Evolutionary conservation across 2,329 filamentous ascomycete genomes (phyloP).

Genomic region (Ascochyta koolunga): DNA sequence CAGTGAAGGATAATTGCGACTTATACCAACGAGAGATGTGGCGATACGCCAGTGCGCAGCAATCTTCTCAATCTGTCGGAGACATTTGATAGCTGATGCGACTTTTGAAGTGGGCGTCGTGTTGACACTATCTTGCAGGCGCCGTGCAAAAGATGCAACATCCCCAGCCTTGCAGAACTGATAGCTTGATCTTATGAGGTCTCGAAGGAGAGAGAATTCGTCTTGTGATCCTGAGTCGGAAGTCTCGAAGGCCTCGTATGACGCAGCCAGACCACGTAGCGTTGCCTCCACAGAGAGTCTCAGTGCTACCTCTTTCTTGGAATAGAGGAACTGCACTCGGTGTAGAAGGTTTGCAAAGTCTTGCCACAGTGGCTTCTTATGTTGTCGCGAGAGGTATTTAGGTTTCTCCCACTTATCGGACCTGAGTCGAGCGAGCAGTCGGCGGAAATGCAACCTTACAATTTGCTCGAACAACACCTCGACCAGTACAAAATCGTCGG

Average conservation of each 20-base stretch:
- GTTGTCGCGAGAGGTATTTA: constrained; percentile 10
- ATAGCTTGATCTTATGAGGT: constrained; percentile 9
- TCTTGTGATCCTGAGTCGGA: background rate
- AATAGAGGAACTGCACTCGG: constrained; percentile 7
- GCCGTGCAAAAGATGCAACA: constrained; percentile 3
- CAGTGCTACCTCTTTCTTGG: constrained; percentile 3
- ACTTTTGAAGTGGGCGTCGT: constrained; percentile 12
- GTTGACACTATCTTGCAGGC: constrained; percentile 3
- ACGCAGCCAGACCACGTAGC: background rate
- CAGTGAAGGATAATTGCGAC: background rate
- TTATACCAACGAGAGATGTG: background rate
- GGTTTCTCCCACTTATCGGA: constrained; percentile 14
- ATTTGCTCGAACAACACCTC: constrained; percentile 3
- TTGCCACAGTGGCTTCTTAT: constrained; percentile 12
- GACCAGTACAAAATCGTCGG: background rate
- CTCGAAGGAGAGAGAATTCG: background rate
- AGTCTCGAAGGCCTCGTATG: constrained; percentile 5
- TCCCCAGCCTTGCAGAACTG: constrained; percentile 1
- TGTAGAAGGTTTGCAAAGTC: constrained; percentile 9
- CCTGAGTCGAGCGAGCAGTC: constrained; percentile 10
- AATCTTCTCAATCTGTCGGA: constrained; percentile 14
- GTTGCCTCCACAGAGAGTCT: background rate
- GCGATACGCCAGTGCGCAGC: constrained; percentile 9
- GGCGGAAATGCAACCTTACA: constrained; percentile 5
- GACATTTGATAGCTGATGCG: constrained; percentile 14